Percentiles rank a stretch among this genome's conserved stretches.
phyloP scores from a whole-genome alignment of 371 early-diverging fungal species.

The Apophysomyces trapeziformis region DNA sequence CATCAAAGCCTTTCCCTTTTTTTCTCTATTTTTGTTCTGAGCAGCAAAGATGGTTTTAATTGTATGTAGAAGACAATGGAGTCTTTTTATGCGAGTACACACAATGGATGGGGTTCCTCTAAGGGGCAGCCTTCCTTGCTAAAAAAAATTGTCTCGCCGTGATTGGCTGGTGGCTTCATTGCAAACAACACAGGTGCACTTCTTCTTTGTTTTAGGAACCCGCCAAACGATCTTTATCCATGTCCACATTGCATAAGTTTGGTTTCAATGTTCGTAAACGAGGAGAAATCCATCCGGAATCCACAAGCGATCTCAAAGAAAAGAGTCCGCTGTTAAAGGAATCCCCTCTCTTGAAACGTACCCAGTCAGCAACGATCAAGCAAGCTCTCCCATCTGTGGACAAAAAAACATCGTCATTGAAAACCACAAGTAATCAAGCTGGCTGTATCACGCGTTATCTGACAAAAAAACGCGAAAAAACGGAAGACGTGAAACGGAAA shows the following conservation, averaged over 20 bases:
- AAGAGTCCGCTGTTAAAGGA: neutral
- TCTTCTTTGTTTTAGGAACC: too few species aligned
- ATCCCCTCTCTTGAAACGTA: neutral
- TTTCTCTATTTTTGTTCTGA: too few species aligned
- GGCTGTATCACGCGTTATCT: constrained; percentile 1
- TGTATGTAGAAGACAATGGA: too few species aligned
- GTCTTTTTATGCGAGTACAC: too few species aligned
- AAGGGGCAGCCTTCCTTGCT: too few species aligned
- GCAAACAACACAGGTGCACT: too few species aligned
- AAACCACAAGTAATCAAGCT: neutral
- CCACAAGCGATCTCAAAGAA: neutral
- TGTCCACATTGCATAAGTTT: neutral
- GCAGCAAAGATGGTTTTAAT: too few species aligned
- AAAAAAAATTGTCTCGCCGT: too few species aligned
- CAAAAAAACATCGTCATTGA: neutral
- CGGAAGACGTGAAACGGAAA: neutral
- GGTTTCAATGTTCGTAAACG: constrained; percentile 2
- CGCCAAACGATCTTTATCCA: neutral
- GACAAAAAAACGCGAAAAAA: neutral
- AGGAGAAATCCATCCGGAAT: neutral
- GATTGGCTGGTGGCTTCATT: too few species aligned
- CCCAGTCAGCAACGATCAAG: neutral
- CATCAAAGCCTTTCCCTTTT: too few species aligned
- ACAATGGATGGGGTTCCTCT: too few species aligned
- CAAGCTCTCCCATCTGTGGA: neutral